Conservation (phyloP, 768 basidiomycete species). For the Tubosaeta sp. region DNA sequence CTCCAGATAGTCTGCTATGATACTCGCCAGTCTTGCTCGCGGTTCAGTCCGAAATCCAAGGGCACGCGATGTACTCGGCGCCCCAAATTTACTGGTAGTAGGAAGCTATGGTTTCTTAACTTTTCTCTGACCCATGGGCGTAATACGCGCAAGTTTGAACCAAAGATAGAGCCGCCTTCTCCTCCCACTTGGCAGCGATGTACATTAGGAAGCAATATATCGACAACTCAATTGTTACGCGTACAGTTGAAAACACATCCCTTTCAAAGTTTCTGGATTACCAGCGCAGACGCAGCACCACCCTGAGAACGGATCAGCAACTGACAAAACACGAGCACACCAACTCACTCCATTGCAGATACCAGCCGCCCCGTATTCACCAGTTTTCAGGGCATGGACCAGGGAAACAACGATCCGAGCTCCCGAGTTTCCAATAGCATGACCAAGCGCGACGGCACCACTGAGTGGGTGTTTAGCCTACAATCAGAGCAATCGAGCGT, state of each 20-base stretch:
- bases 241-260: constrained; percentile 12
- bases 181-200: constrained; percentile 13
- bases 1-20: no score
- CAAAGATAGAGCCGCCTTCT: no score
- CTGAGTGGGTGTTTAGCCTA: constrained; percentile 38
- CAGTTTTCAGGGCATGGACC: constrained; percentile 84
- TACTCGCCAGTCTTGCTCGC: no score
- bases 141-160: no score
- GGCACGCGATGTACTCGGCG: no score
- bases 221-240: constrained; percentile 9
- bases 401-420: constrained; percentile 92
- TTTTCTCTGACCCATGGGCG: no score
- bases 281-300: constrained; percentile 86
- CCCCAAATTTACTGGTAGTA: no score
- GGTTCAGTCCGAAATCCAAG: no score
- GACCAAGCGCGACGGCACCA: constrained; percentile 93
- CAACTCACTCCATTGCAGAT: constrained; percentile 91
- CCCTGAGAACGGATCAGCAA: constrained; percentile 48
- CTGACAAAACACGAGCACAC: constrained; percentile 1
- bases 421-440: constrained; percentile 96
- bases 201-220: constrained; percentile 1
- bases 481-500: constrained; percentile 1
- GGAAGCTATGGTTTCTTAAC: no score
- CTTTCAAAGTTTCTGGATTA: constrained; percentile 79
- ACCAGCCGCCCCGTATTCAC: constrained; percentile 92